These are phyloP conservation scores for Nicotiana sylvestris DNA, from an alignment of 257 asterid species.

Conservation along the genomic window DNA sequence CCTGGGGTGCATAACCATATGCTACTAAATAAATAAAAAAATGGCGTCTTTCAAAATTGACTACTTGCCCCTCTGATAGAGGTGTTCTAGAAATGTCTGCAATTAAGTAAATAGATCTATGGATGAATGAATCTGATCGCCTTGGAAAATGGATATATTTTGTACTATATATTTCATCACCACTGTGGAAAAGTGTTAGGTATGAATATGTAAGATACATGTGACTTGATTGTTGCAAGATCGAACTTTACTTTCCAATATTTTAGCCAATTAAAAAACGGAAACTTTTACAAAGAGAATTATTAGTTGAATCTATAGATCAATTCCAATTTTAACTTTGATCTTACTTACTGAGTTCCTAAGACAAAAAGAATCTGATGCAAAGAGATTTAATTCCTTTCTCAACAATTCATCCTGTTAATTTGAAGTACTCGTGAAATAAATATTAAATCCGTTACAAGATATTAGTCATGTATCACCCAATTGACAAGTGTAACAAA, in stretches of 20 bases:
- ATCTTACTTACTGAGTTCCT: not conserved
- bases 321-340: not conserved
- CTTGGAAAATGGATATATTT: not conserved
- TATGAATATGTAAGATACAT: not conserved
- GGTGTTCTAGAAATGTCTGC: constrained; percentile 1
- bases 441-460: not conserved
- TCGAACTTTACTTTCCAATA: not conserved
- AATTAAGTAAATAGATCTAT: not conserved
- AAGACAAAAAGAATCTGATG: not conserved
- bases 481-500: not conserved
- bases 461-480: not conserved
- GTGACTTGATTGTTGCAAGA: not conserved
- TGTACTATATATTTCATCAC: not conserved
- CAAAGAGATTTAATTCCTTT: not conserved
- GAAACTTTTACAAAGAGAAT: not conserved
- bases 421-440: not conserved
- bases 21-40: too few relatives aligned
- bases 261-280: not conserved
- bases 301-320: not conserved
- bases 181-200: not conserved
- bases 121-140: not conserved
- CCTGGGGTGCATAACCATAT: too few relatives aligned
- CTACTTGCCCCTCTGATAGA: not conserved
- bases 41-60: not conserved
- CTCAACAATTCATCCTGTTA: not conserved